Percentiles rank a stretch among this genome's conserved stretches.
Evolutionary conservation across 257 asterid species (phyloP).

Genomic region (Mitragyna speciosa): DNA sequence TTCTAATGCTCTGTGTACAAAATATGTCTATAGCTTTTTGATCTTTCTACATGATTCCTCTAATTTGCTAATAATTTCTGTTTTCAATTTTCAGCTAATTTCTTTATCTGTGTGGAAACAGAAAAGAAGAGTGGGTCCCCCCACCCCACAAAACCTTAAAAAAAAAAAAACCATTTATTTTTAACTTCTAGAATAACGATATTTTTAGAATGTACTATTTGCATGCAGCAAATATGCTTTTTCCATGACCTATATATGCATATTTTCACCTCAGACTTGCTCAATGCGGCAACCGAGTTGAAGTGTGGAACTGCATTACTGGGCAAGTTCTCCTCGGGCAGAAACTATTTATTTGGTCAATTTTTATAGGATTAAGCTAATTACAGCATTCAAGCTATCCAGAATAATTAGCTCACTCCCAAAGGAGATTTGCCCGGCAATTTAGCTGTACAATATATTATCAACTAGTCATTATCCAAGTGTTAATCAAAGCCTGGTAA

Average conservation of each 20-base stretch:
- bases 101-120: too few relatives aligned
- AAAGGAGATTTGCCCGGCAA: conserved; percentile 78
- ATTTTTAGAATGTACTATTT: conserved; percentile 18
- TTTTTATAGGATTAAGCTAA: conserved; percentile 14
- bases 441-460: conserved; percentile 23
- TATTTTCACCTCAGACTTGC: conserved; percentile 1
- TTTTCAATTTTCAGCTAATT: too few relatives aligned
- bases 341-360: conserved; percentile 21
- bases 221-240: background rate
- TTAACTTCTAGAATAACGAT: conserved; percentile 4
- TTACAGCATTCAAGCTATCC: background rate
- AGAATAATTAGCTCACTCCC: conserved; percentile 37
- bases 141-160: too few relatives aligned
- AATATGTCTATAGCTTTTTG: too few relatives aligned
- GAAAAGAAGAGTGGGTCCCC: too few relatives aligned
- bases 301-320: conserved; percentile 40
- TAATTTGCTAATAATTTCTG: too few relatives aligned
- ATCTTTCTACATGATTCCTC: too few relatives aligned
- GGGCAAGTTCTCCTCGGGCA: conserved; percentile 63
- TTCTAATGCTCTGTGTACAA: too few relatives aligned
- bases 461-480: too few relatives aligned
- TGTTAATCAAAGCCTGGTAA: background rate
- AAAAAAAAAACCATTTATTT: too few relatives aligned
- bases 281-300: background rate
- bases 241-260: conserved; percentile 18